A percentile compares a stretch with the other conserved stretches of the same genome.
Conservation (phyloP, 768 basidiomycete genomes). For the Multifurca ochricompacta region DNA sequence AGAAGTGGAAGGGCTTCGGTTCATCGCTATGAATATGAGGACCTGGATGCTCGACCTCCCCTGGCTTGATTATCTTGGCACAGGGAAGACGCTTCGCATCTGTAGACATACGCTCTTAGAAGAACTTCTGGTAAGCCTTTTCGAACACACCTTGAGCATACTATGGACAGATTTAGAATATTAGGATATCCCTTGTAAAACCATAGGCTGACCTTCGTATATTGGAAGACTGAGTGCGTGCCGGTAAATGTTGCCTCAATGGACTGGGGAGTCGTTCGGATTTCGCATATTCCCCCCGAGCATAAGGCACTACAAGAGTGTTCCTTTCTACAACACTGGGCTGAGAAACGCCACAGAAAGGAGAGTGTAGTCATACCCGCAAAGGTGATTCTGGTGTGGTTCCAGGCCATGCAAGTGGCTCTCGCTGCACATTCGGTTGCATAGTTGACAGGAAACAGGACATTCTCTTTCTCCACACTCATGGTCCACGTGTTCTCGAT, state of each 20-base stretch:
- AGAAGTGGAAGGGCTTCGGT: conserved; percentile 42
- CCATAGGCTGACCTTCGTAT: conserved; percentile 42
- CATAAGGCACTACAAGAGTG: conserved; percentile 42
- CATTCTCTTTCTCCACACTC: conserved; percentile 45
- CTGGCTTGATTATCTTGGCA: conserved; percentile 37
- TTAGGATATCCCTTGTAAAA: neutral
- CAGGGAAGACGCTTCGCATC: conserved; percentile 46
- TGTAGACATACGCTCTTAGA: conserved; percentile 18
- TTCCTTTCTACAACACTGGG: conserved; percentile 35
- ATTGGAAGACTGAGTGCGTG: conserved; percentile 50
- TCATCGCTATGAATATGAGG: conserved; percentile 42
- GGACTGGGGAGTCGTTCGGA: conserved; percentile 49
- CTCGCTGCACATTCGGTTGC: conserved; percentile 42
- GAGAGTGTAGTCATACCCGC: conserved; percentile 35
- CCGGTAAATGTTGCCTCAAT: conserved; percentile 57
- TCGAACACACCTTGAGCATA: conserved; percentile 45
- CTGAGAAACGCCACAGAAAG: neutral
- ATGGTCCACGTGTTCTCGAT: conserved; percentile 38
- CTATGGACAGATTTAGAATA: conserved; percentile 23
- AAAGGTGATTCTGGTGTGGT: conserved; percentile 39
- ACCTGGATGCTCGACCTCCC: conserved; percentile 36
- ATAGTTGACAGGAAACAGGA: conserved; percentile 46
- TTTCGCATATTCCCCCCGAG: conserved; percentile 45
- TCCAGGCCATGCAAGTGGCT: conserved; percentile 46
- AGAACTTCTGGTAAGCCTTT: neutral